phyloP scores from a whole-genome alignment of 179 eudicot genomes.

The Amaranthus tricolor region DNA sequence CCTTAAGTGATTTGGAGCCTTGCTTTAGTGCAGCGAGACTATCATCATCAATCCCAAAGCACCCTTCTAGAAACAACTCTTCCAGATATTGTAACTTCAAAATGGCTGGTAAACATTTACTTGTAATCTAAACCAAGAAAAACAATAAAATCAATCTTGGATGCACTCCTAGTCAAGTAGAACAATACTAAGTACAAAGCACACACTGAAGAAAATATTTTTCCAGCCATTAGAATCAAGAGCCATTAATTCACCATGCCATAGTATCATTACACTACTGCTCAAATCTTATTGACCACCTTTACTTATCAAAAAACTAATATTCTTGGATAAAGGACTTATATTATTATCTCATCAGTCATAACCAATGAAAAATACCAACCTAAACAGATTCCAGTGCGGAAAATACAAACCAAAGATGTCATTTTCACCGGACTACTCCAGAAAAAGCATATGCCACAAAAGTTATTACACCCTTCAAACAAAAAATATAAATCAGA shows the following conservation, averaged over 20 bases:
- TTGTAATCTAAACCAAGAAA: conserved; percentile 60
- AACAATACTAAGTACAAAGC: background rate
- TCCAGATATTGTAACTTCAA: conserved; percentile 69
- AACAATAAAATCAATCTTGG: conserved; percentile 15
- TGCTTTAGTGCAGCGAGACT: conserved; percentile 59
- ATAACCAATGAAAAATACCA: conserved; percentile 10
- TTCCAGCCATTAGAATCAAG: background rate
- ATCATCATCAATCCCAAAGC: conserved; percentile 79
- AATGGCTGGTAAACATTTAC: conserved; percentile 65
- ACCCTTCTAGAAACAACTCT: conserved; percentile 81
- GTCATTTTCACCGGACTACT: conserved; percentile 21
- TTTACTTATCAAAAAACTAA: conserved; percentile 12
- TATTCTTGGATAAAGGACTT: background rate
- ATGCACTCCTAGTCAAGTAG: background rate
- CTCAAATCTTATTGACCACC: conserved; percentile 10
- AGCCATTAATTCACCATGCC: background rate
- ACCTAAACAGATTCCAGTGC: conserved; percentile 17
- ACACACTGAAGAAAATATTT: background rate
- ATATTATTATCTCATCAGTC: conserved; percentile 5
- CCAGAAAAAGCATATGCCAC: conserved; percentile 17
- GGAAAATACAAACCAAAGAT: conserved; percentile 21
- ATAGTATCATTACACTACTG: background rate
- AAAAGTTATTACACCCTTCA: conserved; percentile 11
- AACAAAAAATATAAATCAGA: conserved; percentile 14
- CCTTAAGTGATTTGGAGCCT: conserved; percentile 79